Evolutionary conservation across 805 yeast species (phyloP), one percentile per base, ranked within the genome.

Genomic region (Wickerhamiella sergipiensis): DNA sequence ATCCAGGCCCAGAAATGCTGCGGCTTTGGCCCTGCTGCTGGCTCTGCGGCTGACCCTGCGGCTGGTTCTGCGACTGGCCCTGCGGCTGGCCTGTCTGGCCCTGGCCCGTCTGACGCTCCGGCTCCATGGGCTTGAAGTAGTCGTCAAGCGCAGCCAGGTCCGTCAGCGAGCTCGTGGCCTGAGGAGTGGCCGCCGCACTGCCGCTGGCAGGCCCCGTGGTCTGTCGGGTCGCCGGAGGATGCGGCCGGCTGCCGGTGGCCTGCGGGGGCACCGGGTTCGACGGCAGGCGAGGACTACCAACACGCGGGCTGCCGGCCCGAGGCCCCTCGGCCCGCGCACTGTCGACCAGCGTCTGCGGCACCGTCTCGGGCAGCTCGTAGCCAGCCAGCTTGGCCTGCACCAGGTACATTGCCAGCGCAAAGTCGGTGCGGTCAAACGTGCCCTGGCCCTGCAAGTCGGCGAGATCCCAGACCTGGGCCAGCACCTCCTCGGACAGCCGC

Each of bases 391-490:
- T 83, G 66, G 83, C 85, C 67, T 88, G 94, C 8, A 92, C 92
- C 57, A 92, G 75, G 63, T 82, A 90, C 86, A 92, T 83, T 17
- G 97, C 97, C 62, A 92, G 82, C 2, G 94, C 81, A 65, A 92
- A 92, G 65, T 92, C 98, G 56, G 78, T 73, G 60, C 76, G 79
- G 47, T 85, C 75, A 62, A 92, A 87, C 43, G 75, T 75, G 23
- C 96, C 97, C 44, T 85, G 79, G 65, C 87, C 87, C 57, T 85
- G 83, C 55, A 87, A 75, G 64, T 92, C 97, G 9, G 97, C 79
- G 58, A 92, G 73, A 67, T 92, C 98, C 99, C 99, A 92, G 43
- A 90, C 80, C 22, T 79, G 70, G 1, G 97, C 98, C 55, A 92
- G 74, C 19, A 79, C 80, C 48, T 85, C 89, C 61, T 89, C 95